phyloP scores from a whole-genome alignment of 2,329 filamentous ascomycete genomes.

The Aspergillus pseudoterreus region DNA sequence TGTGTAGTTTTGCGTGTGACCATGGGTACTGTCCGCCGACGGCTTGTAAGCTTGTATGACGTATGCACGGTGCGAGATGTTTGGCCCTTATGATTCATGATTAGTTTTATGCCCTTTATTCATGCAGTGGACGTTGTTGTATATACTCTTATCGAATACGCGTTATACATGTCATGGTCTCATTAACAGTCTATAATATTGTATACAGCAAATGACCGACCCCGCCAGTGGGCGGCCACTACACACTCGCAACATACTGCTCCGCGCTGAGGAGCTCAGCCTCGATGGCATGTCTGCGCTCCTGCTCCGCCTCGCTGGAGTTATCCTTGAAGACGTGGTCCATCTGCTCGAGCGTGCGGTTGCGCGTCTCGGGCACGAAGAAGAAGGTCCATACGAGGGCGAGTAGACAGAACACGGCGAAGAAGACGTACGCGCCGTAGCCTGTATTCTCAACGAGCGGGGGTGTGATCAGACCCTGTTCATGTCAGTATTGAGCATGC shows the following conservation, averaged over 20 bases:
- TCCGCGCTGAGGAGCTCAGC: slow-evolving; percentile 21
- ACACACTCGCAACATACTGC: background rate
- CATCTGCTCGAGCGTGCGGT: slow-evolving; percentile 55
- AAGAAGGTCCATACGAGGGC: slow-evolving; percentile 51
- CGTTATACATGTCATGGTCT: background rate
- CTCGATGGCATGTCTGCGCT: slow-evolving; percentile 30
- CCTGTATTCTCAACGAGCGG: slow-evolving; percentile 58
- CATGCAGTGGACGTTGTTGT: no score
- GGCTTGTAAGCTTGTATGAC: slow-evolving; percentile 12
- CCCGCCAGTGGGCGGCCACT: background rate
- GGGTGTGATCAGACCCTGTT: slow-evolving; percentile 59
- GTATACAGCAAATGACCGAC: background rate
- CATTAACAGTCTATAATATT: background rate
- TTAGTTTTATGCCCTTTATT: no score
- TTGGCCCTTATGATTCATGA: background rate
- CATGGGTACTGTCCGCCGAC: slow-evolving; percentile 45
- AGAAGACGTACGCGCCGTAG: slow-evolving; percentile 56
- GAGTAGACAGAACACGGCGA: slow-evolving; percentile 52
- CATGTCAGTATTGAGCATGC: background rate
- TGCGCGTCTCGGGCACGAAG: slow-evolving; percentile 58
- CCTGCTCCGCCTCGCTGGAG: slow-evolving; percentile 29
- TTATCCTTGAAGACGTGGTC: slow-evolving; percentile 44
- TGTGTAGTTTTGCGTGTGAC: slow-evolving; percentile 47
- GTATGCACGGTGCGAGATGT: background rate
- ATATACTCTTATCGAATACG: no score